Evolutionary conservation across 768 basidiomycete genomes (phyloP), one percentile per base, ranked within the genome.

Genomic region (Lactarius hatsudake): DNA sequence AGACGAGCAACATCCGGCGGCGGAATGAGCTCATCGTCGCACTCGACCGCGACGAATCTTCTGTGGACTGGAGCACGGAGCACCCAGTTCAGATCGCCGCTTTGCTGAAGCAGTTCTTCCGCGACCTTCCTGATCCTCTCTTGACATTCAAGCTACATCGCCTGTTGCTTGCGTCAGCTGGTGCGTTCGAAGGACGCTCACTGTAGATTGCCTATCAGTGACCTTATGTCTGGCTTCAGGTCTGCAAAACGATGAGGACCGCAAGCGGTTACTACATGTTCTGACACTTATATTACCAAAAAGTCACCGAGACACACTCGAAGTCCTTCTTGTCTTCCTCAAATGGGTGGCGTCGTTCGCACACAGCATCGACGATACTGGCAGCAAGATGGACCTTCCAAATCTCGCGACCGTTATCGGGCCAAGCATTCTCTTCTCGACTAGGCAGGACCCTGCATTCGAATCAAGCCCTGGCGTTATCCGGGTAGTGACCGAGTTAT

Each of bases 341-440:
- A 97, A 98, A 78, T 99, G 97, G 97, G 97, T 99, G 13, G 96
- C 96, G 12, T 97, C 95, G 2, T 99, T 99, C 76, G 94, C 97
- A 59, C 96, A 99, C 78, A 87, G 96, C 81, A 96, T 98, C 74
- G 94, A 95, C 72, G 93, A 93, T 74, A 98, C 96, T 0, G 96
- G 96, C 48, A 96, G 93, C 79, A 96, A 96, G 80, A 99, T 99
- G 97, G 97, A 99, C 77, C 81, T 98, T 57, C 84, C 84, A 18
- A 99, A 99, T 76, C 84, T 99, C 71, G 94, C 97, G 43, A 98
- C 94, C 10, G 96, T 98, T 78, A 96, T 98, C 71, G 90, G 91
- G 74, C 97, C 97, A n/a, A 98, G 94, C 73, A 98, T 99, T 69
- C 86, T 99, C 45, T 97, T 96, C 76, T 90, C 93, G 48, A 84